Evolutionary conservation across 2,329 filamentous ascomycete species (phyloP).

Genomic region (Penicillium sp.): DNA sequence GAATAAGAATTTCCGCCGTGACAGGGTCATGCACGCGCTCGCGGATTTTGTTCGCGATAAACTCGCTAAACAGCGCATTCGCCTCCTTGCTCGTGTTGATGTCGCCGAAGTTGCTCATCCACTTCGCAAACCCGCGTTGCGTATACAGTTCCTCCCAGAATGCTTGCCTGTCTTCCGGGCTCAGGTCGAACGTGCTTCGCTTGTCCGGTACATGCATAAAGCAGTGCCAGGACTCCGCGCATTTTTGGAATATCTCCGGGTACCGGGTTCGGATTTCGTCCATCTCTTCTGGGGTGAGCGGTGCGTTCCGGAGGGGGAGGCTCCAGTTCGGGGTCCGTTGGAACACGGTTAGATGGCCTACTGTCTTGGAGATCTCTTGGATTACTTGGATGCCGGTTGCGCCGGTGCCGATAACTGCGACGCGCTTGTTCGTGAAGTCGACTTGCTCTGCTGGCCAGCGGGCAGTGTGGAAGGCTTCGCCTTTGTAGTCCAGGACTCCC

Average conservation of each 20-base stretch:
- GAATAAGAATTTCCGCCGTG: slow-evolving; percentile 8
- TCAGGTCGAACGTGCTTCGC: neutral
- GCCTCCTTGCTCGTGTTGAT: slow-evolving; percentile 8
- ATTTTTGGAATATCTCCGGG: neutral
- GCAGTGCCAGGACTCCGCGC: neutral
- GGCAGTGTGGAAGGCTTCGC: slow-evolving; percentile 20
- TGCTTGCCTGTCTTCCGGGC: neutral
- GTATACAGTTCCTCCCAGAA: slow-evolving; percentile 16
- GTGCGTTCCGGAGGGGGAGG: slow-evolving; percentile 16
- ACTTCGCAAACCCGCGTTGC: slow-evolving; percentile 16
- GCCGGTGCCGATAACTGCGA: slow-evolving; percentile 38
- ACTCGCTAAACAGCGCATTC: slow-evolving; percentile 8
- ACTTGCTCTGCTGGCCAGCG: slow-evolving; percentile 18
- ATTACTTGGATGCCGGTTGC: slow-evolving; percentile 36
- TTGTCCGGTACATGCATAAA: neutral
- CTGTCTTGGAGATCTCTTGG: slow-evolving; percentile 15
- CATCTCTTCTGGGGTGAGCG: neutral
- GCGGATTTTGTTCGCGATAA: slow-evolving; percentile 10
- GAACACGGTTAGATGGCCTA: slow-evolving; percentile 17
- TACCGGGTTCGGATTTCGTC: neutral
- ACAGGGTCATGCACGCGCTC: slow-evolving; percentile 8
- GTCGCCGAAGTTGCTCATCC: slow-evolving; percentile 21
- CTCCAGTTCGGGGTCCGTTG: slow-evolving; percentile 23
- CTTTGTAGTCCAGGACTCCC: slow-evolving; percentile 18
- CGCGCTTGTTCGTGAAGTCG: slow-evolving; percentile 26